Evolutionary conservation across 2,329 filamentous ascomycete species (phyloP).

Genomic region (Curvularia verruculosa): DNA sequence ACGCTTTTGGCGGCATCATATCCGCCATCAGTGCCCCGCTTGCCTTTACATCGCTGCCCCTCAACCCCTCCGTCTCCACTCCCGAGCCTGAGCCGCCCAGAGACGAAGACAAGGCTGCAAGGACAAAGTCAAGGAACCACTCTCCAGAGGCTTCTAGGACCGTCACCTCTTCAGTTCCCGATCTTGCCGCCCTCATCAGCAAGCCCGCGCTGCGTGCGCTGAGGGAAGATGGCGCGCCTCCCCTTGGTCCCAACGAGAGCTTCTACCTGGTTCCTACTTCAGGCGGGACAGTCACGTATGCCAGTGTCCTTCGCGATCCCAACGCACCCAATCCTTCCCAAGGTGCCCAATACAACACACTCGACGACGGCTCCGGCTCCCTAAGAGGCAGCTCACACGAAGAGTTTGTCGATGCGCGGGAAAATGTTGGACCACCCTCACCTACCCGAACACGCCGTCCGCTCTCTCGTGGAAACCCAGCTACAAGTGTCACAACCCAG

Average conservation of each 20-base stretch:
- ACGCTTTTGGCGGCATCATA: constrained; percentile 85
- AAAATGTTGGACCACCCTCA: constrained; percentile 61
- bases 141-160: constrained; percentile 41
- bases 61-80: constrained; percentile 52
- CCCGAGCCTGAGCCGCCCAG: constrained; percentile 37
- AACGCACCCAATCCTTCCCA: constrained; percentile 48
- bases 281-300: constrained; percentile 90
- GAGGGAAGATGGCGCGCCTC: constrained; percentile 65
- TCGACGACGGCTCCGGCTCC: constrained; percentile 49
- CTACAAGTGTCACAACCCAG: constrained; percentile 30
- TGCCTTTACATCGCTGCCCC: constrained; percentile 88
- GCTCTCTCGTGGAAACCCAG: constrained; percentile 36
- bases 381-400: constrained; percentile 56
- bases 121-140: constrained; percentile 29
- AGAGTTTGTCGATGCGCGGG: constrained; percentile 87
- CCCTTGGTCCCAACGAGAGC: constrained; percentile 49
- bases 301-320: constrained; percentile 71
- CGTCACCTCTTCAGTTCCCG: constrained; percentile 64
- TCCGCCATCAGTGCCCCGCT: constrained; percentile 87
- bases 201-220: constrained; percentile 82
- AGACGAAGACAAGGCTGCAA: constrained; percentile 28
- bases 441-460: constrained; percentile 50
- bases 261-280: constrained; percentile 96
- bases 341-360: constrained; percentile 53
- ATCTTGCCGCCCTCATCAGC: constrained; percentile 83